Conservation (phyloP, 306 rosid species). For the Datisca glomerata region DNA sequence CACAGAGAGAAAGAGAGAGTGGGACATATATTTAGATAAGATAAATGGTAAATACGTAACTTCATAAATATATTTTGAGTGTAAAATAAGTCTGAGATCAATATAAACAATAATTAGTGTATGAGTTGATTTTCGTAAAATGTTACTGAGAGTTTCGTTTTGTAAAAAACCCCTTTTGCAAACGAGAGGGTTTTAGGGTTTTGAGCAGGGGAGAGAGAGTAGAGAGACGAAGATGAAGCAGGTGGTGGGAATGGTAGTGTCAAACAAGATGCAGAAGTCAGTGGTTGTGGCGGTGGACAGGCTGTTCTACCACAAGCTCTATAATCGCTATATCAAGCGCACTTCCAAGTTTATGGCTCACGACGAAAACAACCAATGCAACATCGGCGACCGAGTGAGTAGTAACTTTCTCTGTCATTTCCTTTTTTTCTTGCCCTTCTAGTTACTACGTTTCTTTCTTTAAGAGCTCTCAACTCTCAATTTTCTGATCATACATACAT, state of each 20-base stretch:
- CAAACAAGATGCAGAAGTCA: conserved; percentile 96
- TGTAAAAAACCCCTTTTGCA: too few species aligned
- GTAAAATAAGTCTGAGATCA: too few species aligned
- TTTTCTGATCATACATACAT: too few species aligned
- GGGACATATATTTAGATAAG: too few species aligned
- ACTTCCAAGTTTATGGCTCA: conserved; percentile 97
- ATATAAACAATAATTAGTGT: too few species aligned
- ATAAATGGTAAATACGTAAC: too few species aligned
- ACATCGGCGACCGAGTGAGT: conserved; percentile 68
- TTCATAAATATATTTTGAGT: too few species aligned
- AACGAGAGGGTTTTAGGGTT: conserved; percentile 3
- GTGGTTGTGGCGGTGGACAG: conserved; percentile 92
- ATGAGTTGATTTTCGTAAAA: too few species aligned
- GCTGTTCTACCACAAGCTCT: conserved; percentile 50
- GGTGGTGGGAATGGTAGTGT: conserved; percentile 80
- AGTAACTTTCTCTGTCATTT: not conserved
- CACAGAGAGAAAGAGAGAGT: too few species aligned
- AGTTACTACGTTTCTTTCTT: not conserved
- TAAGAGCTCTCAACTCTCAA: not conserved
- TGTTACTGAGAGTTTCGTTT: too few species aligned
- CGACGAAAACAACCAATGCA: conserved; percentile 51
- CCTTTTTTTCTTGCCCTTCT: not conserved
- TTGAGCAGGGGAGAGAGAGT: not conserved
- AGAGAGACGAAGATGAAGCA: conserved; percentile 48
- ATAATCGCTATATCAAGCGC: conserved; percentile 70